Evolutionary conservation across 805 yeast species (phyloP).

Genomic region (Candida rishiriensis): DNA sequence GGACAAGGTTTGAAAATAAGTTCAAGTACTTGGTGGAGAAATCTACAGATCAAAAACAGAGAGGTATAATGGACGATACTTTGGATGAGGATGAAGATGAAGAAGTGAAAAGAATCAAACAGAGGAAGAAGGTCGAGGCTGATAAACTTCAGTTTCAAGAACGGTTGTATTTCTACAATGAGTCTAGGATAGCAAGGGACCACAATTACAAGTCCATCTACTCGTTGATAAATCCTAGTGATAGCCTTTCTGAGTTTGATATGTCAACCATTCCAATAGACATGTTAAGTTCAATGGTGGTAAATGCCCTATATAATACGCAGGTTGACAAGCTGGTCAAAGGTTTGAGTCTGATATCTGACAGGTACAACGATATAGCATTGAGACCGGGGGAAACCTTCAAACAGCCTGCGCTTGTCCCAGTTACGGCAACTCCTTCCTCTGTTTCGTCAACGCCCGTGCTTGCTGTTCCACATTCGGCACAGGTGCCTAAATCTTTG

Average conservation of each 20-base stretch:
- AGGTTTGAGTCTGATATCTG: slow-evolving; percentile 65
- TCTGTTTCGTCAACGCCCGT: too few relatives aligned
- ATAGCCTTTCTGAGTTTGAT: slow-evolving; percentile 63
- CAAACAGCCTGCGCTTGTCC: not conserved
- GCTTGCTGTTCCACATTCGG: too few relatives aligned
- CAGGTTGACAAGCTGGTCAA: slow-evolving; percentile 49
- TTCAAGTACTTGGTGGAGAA: slow-evolving; percentile 27
- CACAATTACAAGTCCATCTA: slow-evolving; percentile 60
- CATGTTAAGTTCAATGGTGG: slow-evolving; percentile 59
- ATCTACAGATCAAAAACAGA: slow-evolving; percentile 24
- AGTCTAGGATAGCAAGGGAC: slow-evolving; percentile 32
- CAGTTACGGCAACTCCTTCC: too few relatives aligned
- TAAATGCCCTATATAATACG: slow-evolving; percentile 57
- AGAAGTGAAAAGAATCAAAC: slow-evolving; percentile 19
- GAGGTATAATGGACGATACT: slow-evolving; percentile 34
- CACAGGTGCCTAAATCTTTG: too few relatives aligned
- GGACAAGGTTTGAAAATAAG: slow-evolving; percentile 30
- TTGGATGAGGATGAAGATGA: slow-evolving; percentile 40
- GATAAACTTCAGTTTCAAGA: slow-evolving; percentile 19
- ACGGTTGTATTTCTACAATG: slow-evolving; percentile 23
- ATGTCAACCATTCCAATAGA: slow-evolving; percentile 63
- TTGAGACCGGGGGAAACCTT: slow-evolving; percentile 7
- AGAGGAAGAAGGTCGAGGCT: slow-evolving; percentile 15
- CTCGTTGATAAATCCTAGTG: slow-evolving; percentile 56
- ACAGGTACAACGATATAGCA: slow-evolving; percentile 43